Percentiles rank a stretch among this genome's conserved stretches.
These are phyloP conservation scores for Aureobasidium sp. DNA, from an alignment of 2,329 filamentous ascomycete species.

Conservation along the genomic window DNA sequence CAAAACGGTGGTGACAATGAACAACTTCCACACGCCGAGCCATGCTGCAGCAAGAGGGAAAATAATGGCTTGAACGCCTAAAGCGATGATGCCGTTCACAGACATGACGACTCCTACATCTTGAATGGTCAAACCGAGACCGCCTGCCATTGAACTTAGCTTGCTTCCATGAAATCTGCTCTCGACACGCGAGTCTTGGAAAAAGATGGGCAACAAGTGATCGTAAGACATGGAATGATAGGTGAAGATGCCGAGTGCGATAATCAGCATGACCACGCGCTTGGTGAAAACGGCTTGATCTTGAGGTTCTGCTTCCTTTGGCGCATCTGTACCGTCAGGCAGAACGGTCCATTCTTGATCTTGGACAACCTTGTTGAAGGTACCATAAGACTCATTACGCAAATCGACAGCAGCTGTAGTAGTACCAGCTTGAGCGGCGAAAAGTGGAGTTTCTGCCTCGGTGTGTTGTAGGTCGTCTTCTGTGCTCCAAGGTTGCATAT, in stretches of 20 bases:
- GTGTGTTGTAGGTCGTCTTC: constrained; percentile 29
- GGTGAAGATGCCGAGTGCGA: constrained; percentile 83
- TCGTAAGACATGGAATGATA: constrained; percentile 96
- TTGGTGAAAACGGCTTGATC: constrained; percentile 49
- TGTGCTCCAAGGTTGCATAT: constrained; percentile 55
- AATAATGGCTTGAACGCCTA: constrained; percentile 65
- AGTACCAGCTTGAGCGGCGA: constrained; percentile 63
- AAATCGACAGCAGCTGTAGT: constrained; percentile 67
- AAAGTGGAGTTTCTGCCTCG: constrained; percentile 62
- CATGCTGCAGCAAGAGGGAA: constrained; percentile 59
- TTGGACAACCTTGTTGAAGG: constrained; percentile 42
- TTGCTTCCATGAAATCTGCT: constrained; percentile 29
- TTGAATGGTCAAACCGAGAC: constrained; percentile 58
- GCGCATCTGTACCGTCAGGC: constrained; percentile 35
- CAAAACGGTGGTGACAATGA: constrained; percentile 56
- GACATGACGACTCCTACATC: constrained; percentile 63
- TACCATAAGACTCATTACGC: constrained; percentile 55
- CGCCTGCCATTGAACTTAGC: constrained; percentile 41
- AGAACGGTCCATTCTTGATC: constrained; percentile 48
- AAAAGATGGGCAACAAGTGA: constrained; percentile 84
- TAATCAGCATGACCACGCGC: constrained; percentile 65
- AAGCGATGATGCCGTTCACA: constrained; percentile 62
- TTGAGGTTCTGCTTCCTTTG: constrained; percentile 26
- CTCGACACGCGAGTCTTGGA: constrained; percentile 63
- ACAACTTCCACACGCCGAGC: constrained; percentile 61